These are phyloP conservation scores for Aspergillus hancockii DNA, from an alignment of 495 filamentous ascomycete species.

Conservation along the genomic window DNA sequence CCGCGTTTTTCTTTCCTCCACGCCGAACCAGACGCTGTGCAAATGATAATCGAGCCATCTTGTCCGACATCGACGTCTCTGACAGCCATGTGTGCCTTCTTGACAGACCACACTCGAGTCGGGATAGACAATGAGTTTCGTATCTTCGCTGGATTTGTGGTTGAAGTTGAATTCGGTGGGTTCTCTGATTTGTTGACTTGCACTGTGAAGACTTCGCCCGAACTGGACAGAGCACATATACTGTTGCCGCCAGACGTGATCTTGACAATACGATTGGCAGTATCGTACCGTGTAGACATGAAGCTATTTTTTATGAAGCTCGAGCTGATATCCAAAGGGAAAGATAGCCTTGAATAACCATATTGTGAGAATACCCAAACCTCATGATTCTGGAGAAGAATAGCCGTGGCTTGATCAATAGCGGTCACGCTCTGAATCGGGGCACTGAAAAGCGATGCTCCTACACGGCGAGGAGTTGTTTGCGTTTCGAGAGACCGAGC, in stretches of 20 bases:
- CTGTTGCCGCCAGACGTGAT: constrained; percentile 84
- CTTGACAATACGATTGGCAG: constrained; percentile 66
- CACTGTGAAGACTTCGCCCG: constrained; percentile 85
- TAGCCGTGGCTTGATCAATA: constrained; percentile 85
- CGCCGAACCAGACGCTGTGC: constrained; percentile 86
- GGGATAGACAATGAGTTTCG: constrained; percentile 73
- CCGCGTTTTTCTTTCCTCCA: constrained; percentile 82
- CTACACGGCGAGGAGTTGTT: constrained; percentile 78
- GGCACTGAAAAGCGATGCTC: constrained; percentile 78
- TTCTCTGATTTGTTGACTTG: constrained; percentile 65
- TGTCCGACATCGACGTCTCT: constrained; percentile 85
- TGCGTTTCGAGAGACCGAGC: constrained; percentile 85
- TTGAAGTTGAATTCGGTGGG: constrained; percentile 63
- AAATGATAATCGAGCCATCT: constrained; percentile 93
- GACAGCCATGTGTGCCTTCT: constrained; percentile 80
- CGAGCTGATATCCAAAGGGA: constrained; percentile 72
- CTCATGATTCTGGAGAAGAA: constrained; percentile 81
- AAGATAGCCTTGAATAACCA: constrained; percentile 82
- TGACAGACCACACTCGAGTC: constrained; percentile 77
- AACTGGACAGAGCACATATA: constrained; percentile 79
- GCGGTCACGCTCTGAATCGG: constrained; percentile 79
- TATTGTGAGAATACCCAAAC: constrained; percentile 94
- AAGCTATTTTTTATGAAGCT: constrained; percentile 67
- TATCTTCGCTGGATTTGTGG: constrained; percentile 87
- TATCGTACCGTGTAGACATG: constrained; percentile 68